Evolutionary conservation across 179 eudicot species (phyloP), one percentile per base, ranked within the genome.

Genomic region (Vitellaria paradoxa): DNA sequence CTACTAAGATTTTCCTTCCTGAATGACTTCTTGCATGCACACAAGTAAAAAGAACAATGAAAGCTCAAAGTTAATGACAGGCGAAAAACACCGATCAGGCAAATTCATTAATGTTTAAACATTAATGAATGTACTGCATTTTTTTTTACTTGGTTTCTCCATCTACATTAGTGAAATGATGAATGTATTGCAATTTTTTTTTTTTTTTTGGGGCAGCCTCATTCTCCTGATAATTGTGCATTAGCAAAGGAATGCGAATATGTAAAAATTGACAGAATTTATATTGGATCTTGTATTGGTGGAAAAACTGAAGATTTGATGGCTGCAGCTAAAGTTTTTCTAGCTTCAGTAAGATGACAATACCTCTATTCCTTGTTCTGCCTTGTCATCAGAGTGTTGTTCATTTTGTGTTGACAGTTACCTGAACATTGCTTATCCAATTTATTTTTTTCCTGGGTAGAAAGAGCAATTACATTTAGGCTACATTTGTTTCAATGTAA

Each of bases 211-310:
- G n/a, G n/a, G 86, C 88, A 96, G 99, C 99, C 98, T 78, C 98
- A 96, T 84, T 96, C 98, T 78, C 99, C 99, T 50, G 99, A 96
- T 80, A 96, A 96, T 61, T 94, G 99, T 78, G 99, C 93, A 76
- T 84, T 89, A 81, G 99, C 99, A 46, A 87, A 98, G 83, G 99
- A 96, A 82, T 96, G 99, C 86, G 94, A 89, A 84, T 94, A 92
- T 85, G 98, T 96, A 82, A 96, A 96, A 85, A 96, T 96, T 56
- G 99, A 96, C 81, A 88, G 99, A 83, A 98, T 94, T 11, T 96
- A 96, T 77, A 96, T 96, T 80, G 99, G 99, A 68, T 96, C 98
- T 77, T 96, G 99, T 82, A 94, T 97, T 73, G 99, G 99, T 78
- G 99, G 99, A 68, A 96, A 94, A 82, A 93, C 93, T 30, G 99